phyloP scores from a whole-genome alignment of 73 alveolate genomes.

The Paramecium pentaurelia region DNA sequence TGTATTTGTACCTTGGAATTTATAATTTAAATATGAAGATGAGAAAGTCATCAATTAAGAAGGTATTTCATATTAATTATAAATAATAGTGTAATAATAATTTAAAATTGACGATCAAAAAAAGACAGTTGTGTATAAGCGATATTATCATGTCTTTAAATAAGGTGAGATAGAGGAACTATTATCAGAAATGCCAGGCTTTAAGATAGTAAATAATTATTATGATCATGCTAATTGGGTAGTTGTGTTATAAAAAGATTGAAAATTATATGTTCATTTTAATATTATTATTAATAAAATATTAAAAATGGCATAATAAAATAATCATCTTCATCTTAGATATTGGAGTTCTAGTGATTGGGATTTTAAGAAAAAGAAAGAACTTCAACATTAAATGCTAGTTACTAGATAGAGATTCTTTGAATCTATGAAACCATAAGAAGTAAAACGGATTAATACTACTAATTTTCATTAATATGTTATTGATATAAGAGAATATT shows the following conservation, averaged over 20 bases:
- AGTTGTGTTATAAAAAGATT: constrained; percentile 79
- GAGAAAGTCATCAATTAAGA: constrained; percentile 68
- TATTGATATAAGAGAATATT: constrained; percentile 6
- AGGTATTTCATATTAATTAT: constrained; percentile 48
- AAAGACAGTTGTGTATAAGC: constrained; percentile 87
- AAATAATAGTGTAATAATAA: constrained; percentile 28
- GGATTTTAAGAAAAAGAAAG: constrained; percentile 29
- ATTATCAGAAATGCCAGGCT: constrained; percentile 67
- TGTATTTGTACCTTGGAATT: constrained; percentile 98
- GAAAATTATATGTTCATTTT: constrained; percentile 4
- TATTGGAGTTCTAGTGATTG: constrained; percentile 40
- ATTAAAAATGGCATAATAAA: neutral
- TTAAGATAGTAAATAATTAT: constrained; percentile 78
- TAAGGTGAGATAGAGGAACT: constrained; percentile 95
- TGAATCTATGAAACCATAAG: constrained; percentile 15
- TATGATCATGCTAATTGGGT: constrained; percentile 99
- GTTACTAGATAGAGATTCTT: constrained; percentile 32
- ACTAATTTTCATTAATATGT: constrained; percentile 12
- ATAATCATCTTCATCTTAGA: neutral
- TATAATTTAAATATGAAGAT: constrained; percentile 88
- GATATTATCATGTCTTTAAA: constrained; percentile 97
- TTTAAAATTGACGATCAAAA: constrained; percentile 74
- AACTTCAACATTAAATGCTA: neutral
- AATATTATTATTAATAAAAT: neutral
- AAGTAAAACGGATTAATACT: neutral